A percentile compares a stretch with the other conserved stretches of the same genome.
phyloP scores from a whole-genome alignment of 2,329 filamentous ascomycete genomes.

The Parascedosporium putredinis region DNA sequence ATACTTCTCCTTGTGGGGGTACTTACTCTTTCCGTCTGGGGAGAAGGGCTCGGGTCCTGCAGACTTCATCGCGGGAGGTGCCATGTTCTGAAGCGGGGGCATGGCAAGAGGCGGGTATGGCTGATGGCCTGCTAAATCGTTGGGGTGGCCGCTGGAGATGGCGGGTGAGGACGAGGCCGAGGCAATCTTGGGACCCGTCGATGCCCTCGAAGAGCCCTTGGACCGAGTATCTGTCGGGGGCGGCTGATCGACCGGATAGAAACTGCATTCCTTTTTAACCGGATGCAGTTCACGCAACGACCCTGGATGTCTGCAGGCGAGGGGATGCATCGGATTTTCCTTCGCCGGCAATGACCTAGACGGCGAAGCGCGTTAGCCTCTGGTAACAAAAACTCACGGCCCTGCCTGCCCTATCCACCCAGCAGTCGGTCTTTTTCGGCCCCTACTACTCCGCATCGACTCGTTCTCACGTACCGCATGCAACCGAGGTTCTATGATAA shows the following conservation, averaged over 20 bases:
- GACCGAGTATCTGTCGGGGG: conserved; percentile 37
- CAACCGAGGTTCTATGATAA: conserved; percentile 90
- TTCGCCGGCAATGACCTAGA: conserved; percentile 76
- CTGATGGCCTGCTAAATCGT: conserved; percentile 29
- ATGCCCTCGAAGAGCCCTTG: conserved; percentile 28
- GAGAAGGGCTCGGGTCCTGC: conserved; percentile 25
- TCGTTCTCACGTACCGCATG: conserved; percentile 65
- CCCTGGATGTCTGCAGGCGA: conserved; percentile 61
- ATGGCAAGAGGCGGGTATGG: conserved; percentile 33
- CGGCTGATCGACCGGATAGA: conserved; percentile 77
- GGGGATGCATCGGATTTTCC: conserved; percentile 86
- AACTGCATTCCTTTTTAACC: conserved; percentile 92
- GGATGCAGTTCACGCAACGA: conserved; percentile 85
- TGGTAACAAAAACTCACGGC: no score
- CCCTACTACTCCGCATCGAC: no score
- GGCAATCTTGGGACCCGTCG: conserved; percentile 26
- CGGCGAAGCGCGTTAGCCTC: background rate
- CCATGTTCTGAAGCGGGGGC: conserved; percentile 34
- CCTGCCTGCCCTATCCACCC: no score
- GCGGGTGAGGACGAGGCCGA: conserved; percentile 41
- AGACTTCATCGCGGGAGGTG: conserved; percentile 30
- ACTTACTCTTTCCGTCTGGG: conserved; percentile 34
- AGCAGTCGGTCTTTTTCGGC: no score
- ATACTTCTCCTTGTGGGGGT: background rate
- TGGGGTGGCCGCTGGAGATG: conserved; percentile 29